Conservation (phyloP, 139 green algal genomes). For the Asterochloris sp. region DNA sequence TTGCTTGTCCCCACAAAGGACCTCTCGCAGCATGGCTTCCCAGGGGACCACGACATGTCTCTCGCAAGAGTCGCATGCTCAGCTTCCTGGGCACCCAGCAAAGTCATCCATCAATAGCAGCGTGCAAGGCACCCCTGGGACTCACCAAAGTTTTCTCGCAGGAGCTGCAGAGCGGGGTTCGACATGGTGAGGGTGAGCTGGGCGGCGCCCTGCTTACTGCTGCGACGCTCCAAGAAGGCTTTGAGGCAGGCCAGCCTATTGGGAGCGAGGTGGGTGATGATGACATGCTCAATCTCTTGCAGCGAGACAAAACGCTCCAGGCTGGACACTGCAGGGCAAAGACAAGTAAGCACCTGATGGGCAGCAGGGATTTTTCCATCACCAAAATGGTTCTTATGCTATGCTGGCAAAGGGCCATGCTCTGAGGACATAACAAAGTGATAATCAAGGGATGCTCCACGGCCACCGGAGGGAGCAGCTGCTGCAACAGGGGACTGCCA, state of each 20-base stretch:
- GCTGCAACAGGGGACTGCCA: too few species aligned
- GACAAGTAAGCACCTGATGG: not conserved
- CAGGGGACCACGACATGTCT: not conserved
- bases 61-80: slow-evolving; percentile 20
- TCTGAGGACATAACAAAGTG: not conserved
- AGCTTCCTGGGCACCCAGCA: not conserved
- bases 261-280: slow-evolving; percentile 86
- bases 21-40: too few species aligned
- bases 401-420: not conserved
- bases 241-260: slow-evolving; percentile 72
- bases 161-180: slow-evolving; percentile 70
- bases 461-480: too few species aligned
- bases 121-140: not conserved
- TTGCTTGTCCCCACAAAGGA: too few species aligned
- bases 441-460: too few species aligned
- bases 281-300: slow-evolving; percentile 51
- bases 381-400: not conserved
- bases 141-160: slow-evolving; percentile 42
- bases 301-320: slow-evolving; percentile 31
- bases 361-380: not conserved
- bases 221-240: slow-evolving; percentile 46
- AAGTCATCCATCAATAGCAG: not conserved
- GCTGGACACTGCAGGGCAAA: slow-evolving; percentile 37
- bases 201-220: not conserved
- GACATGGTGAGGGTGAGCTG: slow-evolving; percentile 66